Conservation (phyloP, 2,329 filamentous ascomycete species). For the Fusarium sp. region DNA sequence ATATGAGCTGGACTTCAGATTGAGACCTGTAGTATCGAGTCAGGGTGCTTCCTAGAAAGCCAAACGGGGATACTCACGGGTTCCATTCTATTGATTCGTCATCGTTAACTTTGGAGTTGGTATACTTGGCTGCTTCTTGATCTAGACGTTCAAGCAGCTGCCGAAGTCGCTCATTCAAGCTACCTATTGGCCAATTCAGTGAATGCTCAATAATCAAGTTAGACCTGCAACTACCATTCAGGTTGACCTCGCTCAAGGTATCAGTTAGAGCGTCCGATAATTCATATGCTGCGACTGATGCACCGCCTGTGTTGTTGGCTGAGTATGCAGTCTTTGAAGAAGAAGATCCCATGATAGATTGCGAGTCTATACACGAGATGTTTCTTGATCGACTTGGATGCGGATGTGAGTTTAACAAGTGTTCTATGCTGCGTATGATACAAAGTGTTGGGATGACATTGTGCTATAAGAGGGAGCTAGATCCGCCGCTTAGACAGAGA, state of each 20-base stretch:
- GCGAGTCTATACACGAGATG: not conserved
- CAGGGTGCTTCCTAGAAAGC: not conserved
- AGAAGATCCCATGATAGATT: slow-evolving; percentile 16
- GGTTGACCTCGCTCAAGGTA: slow-evolving; percentile 14
- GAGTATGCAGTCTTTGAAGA: slow-evolving; percentile 25
- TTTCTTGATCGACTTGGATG: not conserved
- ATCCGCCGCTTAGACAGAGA: not conserved
- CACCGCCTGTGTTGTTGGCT: slow-evolving; percentile 9
- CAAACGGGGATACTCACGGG: slow-evolving; percentile 1
- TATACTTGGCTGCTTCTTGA: slow-evolving; percentile 33
- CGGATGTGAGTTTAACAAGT: not conserved
- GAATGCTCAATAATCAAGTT: not conserved
- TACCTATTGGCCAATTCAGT: not conserved
- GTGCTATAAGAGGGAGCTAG: not conserved
- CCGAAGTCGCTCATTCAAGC: slow-evolving; percentile 16
- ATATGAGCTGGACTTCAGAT: slow-evolving; percentile 27
- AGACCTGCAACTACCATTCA: slow-evolving; percentile 1
- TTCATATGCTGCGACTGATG: slow-evolving; percentile 20
- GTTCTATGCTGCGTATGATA: not conserved
- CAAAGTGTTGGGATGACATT: not conserved
- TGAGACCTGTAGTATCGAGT: slow-evolving; percentile 8
- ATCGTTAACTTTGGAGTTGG: slow-evolving; percentile 30
- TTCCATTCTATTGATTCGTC: slow-evolving; percentile 25
- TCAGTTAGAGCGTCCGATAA: slow-evolving; percentile 13
- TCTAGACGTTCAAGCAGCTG: slow-evolving; percentile 35